Base-by-base conservation (phyloP, 768 basidiomycete genomes). In the Boletus vinaceobasis region DNA sequence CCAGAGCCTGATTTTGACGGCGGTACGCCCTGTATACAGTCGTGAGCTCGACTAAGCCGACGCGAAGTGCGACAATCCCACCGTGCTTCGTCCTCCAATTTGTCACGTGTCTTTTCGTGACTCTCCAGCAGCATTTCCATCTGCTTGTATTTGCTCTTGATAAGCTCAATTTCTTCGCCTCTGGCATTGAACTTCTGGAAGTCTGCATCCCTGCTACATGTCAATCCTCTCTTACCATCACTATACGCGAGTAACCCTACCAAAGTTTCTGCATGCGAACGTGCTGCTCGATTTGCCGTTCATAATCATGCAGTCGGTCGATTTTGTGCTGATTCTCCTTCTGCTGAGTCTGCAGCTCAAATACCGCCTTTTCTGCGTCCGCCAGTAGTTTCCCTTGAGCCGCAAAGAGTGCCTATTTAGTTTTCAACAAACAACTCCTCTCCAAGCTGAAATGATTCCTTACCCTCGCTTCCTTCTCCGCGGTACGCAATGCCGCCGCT, bases 311-410 rank as follows among this genome's bases (percentile, higher is more conserved):
- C 40, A 96, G 75, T 17, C 88, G 81, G 56, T 86, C 84, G 13
- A 96, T 81, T 65, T 94, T 94, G 63, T 89, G 89, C 55, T 85
- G 81, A 43, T 79, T 85, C 69, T 90, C 90, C 62, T 90, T 88
- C 60, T 80, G 78, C 62, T 86, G 80, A 19, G 90, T 93, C 66
- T 87, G 75, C 31, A 96, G 73, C 49, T 82, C 77, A 62, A 88
- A 89, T 1, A 90, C 82, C 26, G 86, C 78, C 49, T 79, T 74
- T n/a, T 74, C 73, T 8, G 89, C 88, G n/a, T 86, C 85, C 0
- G 81, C 81, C 29, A 92, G 69, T 19, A 90, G 71, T 57, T 80
- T 82, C 8, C 79, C 80, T 74, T 92, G 90, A 1, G 86, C 87
- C 11, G 72, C 76, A 53, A 88, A 86, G 39, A 81, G 76, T 11